These are phyloP conservation scores for Penicillium sp. DNA, from an alignment of 2,329 filamentous ascomycete genomes.

Conservation along the genomic window DNA sequence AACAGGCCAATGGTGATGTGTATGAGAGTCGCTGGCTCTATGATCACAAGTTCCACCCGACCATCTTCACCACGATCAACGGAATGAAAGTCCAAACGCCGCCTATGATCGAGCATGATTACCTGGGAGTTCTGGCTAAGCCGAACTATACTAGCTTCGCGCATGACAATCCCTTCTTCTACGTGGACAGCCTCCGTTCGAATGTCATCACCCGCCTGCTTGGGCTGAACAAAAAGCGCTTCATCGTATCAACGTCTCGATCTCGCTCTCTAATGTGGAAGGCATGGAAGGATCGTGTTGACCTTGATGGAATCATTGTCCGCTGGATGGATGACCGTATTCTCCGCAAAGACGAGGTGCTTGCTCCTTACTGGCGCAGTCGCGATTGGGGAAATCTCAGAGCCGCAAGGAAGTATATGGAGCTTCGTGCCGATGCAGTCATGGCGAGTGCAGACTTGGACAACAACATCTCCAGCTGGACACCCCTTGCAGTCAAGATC, in stretches of 20 bases:
- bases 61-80: constrained; percentile 57
- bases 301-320: constrained; percentile 57
- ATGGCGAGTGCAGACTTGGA: constrained; percentile 60
- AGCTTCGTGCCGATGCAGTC: constrained; percentile 55
- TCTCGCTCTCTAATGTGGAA: constrained; percentile 59
- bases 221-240: constrained; percentile 43
- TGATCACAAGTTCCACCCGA: constrained; percentile 57
- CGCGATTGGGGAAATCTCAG: constrained; percentile 53
- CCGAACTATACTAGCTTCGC: constrained; percentile 52
- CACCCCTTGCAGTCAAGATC: constrained; percentile 57
- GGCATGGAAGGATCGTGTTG: constrained; percentile 54
- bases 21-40: constrained; percentile 59
- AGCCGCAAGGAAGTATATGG: constrained; percentile 53
- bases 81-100: constrained; percentile 59
- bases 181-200: constrained; percentile 50
- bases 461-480: constrained; percentile 60
- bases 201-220: constrained; percentile 42
- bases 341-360: constrained; percentile 54
- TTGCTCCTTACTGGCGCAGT: constrained; percentile 54
- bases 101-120: constrained; percentile 60
- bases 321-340: constrained; percentile 60
- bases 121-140: constrained; percentile 52
- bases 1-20: constrained; percentile 54
- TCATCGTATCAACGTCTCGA: constrained; percentile 54
- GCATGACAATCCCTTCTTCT: constrained; percentile 60